Conservation (phyloP, 2,329 filamentous ascomycete genomes). For the Tolypocladium ovalisporum region DNA sequence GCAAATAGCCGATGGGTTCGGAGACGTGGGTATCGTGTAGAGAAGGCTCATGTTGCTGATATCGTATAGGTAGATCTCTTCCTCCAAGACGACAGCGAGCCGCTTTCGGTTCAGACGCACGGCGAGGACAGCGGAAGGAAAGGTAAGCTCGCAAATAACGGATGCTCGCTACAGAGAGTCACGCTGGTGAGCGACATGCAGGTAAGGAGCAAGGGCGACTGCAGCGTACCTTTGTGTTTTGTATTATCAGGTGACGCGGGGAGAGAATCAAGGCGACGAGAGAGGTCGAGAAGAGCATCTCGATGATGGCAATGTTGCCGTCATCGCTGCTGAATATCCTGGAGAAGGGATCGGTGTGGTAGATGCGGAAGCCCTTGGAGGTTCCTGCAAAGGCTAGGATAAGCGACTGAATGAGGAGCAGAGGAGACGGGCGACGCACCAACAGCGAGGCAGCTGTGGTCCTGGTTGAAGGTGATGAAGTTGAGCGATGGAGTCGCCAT, state of each 20-base stretch:
- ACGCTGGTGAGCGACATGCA: not conserved
- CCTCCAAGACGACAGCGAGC: conserved; percentile 84
- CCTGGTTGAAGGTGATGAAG: conserved; percentile 98
- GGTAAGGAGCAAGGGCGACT: not conserved
- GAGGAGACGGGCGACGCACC: conserved; percentile 36
- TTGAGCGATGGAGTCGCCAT: conserved; percentile 74
- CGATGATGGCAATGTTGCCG: conserved; percentile 88
- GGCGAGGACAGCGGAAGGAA: conserved; percentile 89
- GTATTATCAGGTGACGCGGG: conserved; percentile 84
- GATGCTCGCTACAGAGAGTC: conserved; percentile 43
- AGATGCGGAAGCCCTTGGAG: conserved; percentile 88
- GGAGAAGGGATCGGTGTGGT: conserved; percentile 90
- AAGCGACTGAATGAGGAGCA: not conserved
- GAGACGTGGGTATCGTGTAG: conserved; percentile 85
- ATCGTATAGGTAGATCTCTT: conserved; percentile 96
- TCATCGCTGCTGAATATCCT: conserved; percentile 93
- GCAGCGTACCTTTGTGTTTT: conserved; percentile 81
- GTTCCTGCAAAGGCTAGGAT: conserved; percentile 48
- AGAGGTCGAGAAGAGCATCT: conserved; percentile 98
- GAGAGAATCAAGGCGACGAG: conserved; percentile 89
- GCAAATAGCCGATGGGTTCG: conserved; percentile 85
- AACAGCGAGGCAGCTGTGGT: conserved; percentile 93
- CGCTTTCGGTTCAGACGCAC: conserved; percentile 91
- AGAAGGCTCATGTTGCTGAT: conserved; percentile 97
- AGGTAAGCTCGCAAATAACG: conserved; percentile 96